These are phyloP conservation scores for Ustilago shanxiensis DNA, from an alignment of 1,284 basidiomycete genomes.

Conservation along the genomic window DNA sequence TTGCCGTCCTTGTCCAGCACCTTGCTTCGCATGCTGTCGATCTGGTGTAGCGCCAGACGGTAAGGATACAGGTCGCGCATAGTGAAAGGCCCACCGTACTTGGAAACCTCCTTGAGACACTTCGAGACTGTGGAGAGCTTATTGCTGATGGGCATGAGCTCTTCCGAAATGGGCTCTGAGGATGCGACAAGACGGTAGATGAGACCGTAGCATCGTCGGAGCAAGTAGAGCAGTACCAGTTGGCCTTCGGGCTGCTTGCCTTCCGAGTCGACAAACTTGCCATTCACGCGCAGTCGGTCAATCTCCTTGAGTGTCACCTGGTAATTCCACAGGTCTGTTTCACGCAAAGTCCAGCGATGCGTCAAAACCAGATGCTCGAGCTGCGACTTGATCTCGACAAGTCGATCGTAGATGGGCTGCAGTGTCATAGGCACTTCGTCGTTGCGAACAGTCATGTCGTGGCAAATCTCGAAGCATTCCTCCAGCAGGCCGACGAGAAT, in stretches of 20 bases:
- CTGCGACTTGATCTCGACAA: slow-evolving; percentile 86
- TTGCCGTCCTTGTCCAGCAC: slow-evolving; percentile 79
- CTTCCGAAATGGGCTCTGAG: slow-evolving; percentile 98
- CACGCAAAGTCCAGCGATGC: slow-evolving; percentile 95
- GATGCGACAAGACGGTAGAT: slow-evolving; percentile 94
- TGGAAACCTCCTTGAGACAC: slow-evolving; percentile 95
- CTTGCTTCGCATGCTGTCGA: slow-evolving; percentile 90
- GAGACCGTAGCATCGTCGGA: slow-evolving; percentile 94
- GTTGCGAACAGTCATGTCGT: slow-evolving; percentile 94
- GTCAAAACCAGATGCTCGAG: slow-evolving; percentile 91
- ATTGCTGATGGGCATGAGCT: slow-evolving; percentile 86
- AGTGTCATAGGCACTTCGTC: slow-evolving; percentile 88
- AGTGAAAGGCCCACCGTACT: slow-evolving; percentile 94
- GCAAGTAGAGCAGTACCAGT: slow-evolving; percentile 90
- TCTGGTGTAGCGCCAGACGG: slow-evolving; percentile 93
- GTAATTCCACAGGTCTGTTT: slow-evolving; percentile 86
- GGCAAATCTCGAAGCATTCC: slow-evolving; percentile 94
- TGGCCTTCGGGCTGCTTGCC: slow-evolving; percentile 91
- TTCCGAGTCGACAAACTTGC: slow-evolving; percentile 94
- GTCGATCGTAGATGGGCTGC: slow-evolving; percentile 93
- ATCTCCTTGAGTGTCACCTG: slow-evolving; percentile 94
- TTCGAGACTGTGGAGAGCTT: slow-evolving; percentile 77
- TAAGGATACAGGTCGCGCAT: slow-evolving; percentile 98
- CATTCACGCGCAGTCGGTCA: slow-evolving; percentile 94
- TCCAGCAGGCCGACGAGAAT: slow-evolving; percentile 83